Base-by-base conservation (phyloP, 345 rosid genomes). In the Eucalyptus polybractea region DNA sequence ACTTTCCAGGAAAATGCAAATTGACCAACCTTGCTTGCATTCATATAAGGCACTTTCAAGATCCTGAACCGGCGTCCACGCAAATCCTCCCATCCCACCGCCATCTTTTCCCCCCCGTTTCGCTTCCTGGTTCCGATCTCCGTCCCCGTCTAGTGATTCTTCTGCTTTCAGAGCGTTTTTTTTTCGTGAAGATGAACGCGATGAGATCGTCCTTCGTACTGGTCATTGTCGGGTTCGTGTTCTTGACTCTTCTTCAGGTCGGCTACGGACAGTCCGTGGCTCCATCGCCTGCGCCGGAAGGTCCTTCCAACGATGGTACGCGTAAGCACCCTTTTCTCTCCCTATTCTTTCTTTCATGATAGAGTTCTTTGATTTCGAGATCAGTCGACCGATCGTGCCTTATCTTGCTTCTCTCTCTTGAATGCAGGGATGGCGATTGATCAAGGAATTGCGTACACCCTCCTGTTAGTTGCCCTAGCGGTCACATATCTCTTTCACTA, bases 231-330 rank as follows among this genome's bases (percentile, higher is more conserved):
- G 92, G 89, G 37, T 90, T 91, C 86, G 7, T 94, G 89, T 90
- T 93, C 17, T n/a, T 93, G 89, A 92, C 93, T 4, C 86, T 94
- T 4, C 86, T 92, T 87, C 93, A 93, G 90, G 89, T 93, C 58
- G 88, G 93, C 25, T 56, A 33, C 72, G 95, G 89, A 1, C 95
- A 95, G 89, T 45, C 50, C 88, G 45, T 25, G 87, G 90, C 92
- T 88, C 92, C 95, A 22, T 90, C 96, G 4, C 93, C 94, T 31
- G 89, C 90, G 11, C 89, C 95, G 2, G 89, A 89, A 16, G 88
- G 88, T 6, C 94, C 93, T 5, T 89, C 93, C 47, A 94, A 53
- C 86, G 91, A 93, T 72, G 96, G 95, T 95, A 89, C 3, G 92
- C 62, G 4, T 24, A 76, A 6, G 85, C 85, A 76, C 29, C 85